phyloP scores from a whole-genome alignment of 495 filamentous ascomycete genomes.

The Neurospora tetraspora region DNA sequence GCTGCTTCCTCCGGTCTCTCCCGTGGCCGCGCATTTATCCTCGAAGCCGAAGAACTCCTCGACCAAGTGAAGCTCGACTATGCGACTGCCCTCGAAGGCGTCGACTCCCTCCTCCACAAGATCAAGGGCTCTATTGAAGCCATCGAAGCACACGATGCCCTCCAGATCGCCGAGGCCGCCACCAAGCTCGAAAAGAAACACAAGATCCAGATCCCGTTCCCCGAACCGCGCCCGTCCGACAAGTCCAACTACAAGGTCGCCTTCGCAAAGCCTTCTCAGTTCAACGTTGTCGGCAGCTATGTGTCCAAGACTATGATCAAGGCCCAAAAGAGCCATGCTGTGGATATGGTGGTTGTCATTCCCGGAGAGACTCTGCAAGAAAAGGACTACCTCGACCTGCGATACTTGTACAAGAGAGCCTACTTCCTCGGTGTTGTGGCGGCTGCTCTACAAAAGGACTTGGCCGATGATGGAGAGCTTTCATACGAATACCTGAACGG shows the following conservation, averaged over 20 bases:
- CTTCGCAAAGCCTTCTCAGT: slow-evolving; percentile 62
- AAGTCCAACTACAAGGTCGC: slow-evolving; percentile 71
- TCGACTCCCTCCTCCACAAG: slow-evolving; percentile 60
- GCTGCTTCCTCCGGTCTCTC: slow-evolving; percentile 23
- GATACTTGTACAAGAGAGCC: slow-evolving; percentile 91
- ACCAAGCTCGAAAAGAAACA: slow-evolving; percentile 52
- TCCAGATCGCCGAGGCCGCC: slow-evolving; percentile 58
- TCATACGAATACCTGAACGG: slow-evolving; percentile 62
- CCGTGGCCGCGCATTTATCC: slow-evolving; percentile 59
- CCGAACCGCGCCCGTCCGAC: slow-evolving; percentile 60
- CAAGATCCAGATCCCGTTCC: slow-evolving; percentile 68
- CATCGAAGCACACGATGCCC: slow-evolving; percentile 44
- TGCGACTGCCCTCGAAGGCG: slow-evolving; percentile 48
- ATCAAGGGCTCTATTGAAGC: slow-evolving; percentile 68
- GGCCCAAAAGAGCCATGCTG: slow-evolving; percentile 40
- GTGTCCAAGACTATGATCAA: slow-evolving; percentile 62
- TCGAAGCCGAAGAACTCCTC: slow-evolving; percentile 81
- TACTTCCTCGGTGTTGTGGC: slow-evolving; percentile 82
- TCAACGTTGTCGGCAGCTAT: slow-evolving; percentile 88
- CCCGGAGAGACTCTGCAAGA: slow-evolving; percentile 72
- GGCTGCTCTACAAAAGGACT: slow-evolving; percentile 49
- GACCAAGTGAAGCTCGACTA: slow-evolving; percentile 58
- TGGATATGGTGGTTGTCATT: slow-evolving; percentile 84
- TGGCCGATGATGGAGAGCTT: slow-evolving; percentile 43
- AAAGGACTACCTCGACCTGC: slow-evolving; percentile 87